Percentiles rank a stretch among this genome's conserved stretches.
phyloP scores from a whole-genome alignment of 306 rosid genomes.

The Begonia loranthoides region DNA sequence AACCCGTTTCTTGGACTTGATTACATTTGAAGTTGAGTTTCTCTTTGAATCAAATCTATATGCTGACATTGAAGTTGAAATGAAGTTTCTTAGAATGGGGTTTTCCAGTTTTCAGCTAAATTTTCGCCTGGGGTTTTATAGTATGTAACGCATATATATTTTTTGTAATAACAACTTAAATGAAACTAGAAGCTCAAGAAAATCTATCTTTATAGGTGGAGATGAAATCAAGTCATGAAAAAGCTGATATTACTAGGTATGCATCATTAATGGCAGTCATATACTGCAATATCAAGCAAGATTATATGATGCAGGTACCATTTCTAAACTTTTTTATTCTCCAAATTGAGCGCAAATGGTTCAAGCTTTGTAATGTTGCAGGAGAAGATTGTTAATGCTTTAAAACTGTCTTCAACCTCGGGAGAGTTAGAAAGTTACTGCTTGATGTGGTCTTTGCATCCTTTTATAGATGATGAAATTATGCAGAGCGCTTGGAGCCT shows the following conservation, averaged over 20 bases:
- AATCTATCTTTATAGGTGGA: constrained; percentile 24
- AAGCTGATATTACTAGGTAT: constrained; percentile 22
- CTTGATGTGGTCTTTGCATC: constrained; percentile 73
- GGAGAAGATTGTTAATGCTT: constrained; percentile 56
- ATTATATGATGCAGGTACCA: constrained; percentile 65
- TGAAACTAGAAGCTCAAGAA: too few species aligned
- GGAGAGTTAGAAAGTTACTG: constrained; percentile 62
- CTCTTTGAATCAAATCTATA: too few species aligned
- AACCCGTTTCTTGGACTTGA: too few species aligned
- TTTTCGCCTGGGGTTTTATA: too few species aligned
- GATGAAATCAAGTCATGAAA: constrained; percentile 15
- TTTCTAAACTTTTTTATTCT: constrained; percentile 3
- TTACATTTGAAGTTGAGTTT: too few species aligned
- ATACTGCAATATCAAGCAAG: constrained; percentile 56
- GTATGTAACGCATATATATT: too few species aligned
- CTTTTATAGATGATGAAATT: constrained; percentile 31
- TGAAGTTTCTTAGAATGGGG: too few species aligned
- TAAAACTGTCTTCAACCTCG: constrained; percentile 35
- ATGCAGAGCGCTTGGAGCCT: constrained; percentile 53
- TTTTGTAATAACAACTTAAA: too few species aligned
- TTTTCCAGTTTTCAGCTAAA: too few species aligned
- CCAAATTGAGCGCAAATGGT: constrained; percentile 1
- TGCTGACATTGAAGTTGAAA: too few species aligned
- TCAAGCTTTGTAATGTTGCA: constrained; percentile 11
- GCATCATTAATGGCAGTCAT: constrained; percentile 41